These are phyloP conservation scores for Solanum tacnaense DNA, from an alignment of 257 asterid genomes.

Conservation along the genomic window DNA sequence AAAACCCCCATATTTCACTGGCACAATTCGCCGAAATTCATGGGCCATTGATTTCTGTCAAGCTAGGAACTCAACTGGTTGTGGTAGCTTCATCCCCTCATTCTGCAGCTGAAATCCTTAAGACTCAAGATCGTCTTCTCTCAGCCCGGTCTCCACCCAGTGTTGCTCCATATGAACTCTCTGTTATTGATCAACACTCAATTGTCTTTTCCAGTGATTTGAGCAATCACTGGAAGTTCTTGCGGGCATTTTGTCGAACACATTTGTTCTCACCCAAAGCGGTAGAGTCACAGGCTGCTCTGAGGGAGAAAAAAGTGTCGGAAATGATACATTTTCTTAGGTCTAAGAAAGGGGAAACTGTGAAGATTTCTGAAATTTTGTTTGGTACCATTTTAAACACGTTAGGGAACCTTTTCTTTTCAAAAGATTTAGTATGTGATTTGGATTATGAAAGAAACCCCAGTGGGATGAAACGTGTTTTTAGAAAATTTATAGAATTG, in stretches of 20 bases:
- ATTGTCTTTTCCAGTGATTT: slow-evolving; percentile 12
- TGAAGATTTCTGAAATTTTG: slow-evolving; percentile 12
- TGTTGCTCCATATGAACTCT: neutral
- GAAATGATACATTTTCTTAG: slow-evolving; percentile 25
- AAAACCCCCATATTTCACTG: neutral
- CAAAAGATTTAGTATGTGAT: slow-evolving; percentile 6
- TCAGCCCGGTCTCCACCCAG: slow-evolving; percentile 21
- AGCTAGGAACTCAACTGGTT: slow-evolving; percentile 16
- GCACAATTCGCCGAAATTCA: slow-evolving; percentile 16
- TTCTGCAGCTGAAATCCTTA: slow-evolving; percentile 29
- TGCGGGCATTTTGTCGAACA: slow-evolving; percentile 9
- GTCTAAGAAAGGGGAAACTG: slow-evolving; percentile 5
- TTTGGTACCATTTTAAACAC: slow-evolving; percentile 25
- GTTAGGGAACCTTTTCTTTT: slow-evolving; percentile 16
- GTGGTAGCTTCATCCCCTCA: slow-evolving; percentile 36
- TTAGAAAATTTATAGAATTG: slow-evolving; percentile 9
- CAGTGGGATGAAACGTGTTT: slow-evolving; percentile 1
- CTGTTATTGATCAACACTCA: slow-evolving; percentile 12
- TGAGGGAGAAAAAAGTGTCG: slow-evolving; percentile 18
- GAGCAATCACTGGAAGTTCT: slow-evolving; percentile 14
- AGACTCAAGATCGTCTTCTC: slow-evolving; percentile 18
- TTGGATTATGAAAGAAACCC: slow-evolving; percentile 6
- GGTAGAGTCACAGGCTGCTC: slow-evolving; percentile 2
- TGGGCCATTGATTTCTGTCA: slow-evolving; percentile 32
- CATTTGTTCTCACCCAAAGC: slow-evolving; percentile 28